Evolutionary conservation across 345 rosid species (phyloP).

Genomic region (Alliaria petiolata): DNA sequence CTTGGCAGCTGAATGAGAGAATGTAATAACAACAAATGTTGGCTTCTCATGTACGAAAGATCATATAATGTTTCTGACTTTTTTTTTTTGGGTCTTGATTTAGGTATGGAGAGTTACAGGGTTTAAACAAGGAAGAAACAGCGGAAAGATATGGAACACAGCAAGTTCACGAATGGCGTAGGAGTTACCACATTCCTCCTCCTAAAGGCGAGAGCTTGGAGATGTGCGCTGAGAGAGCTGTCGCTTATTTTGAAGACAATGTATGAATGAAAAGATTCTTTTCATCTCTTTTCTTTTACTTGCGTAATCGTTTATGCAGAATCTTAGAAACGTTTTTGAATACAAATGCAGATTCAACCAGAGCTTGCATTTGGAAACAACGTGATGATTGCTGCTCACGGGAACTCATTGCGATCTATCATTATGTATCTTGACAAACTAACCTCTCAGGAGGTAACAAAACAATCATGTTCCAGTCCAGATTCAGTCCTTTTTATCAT

Average conservation of each 20-base stretch:
- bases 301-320: not conserved
- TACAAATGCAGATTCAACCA: constrained; percentile 66
- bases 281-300: not conserved
- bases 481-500: not conserved
- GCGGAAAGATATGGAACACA: constrained; percentile 91
- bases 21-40: constrained; percentile 46
- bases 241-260: constrained; percentile 35
- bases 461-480: not conserved
- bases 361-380: constrained; percentile 83
- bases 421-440: constrained; percentile 96
- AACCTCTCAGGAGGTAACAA: constrained; percentile 76
- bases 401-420: constrained; percentile 90
- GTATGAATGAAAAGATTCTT: constrained; percentile 21
- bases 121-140: constrained; percentile 94
- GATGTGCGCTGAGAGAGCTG: constrained; percentile 98
- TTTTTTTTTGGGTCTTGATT: not conserved
- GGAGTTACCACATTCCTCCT: constrained; percentile 94
- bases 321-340: not conserved
- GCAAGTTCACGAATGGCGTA: constrained; percentile 94
- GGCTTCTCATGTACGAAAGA: not conserved
- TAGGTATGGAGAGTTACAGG: constrained; percentile 98
- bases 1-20: constrained; percentile 98
- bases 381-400: constrained; percentile 94
- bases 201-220: constrained; percentile 98
- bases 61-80: not conserved